Evolutionary conservation across 352 stramenopile species (phyloP), one percentile per base, ranked within the genome.

Genomic region (Globisporangium radiosum): DNA sequence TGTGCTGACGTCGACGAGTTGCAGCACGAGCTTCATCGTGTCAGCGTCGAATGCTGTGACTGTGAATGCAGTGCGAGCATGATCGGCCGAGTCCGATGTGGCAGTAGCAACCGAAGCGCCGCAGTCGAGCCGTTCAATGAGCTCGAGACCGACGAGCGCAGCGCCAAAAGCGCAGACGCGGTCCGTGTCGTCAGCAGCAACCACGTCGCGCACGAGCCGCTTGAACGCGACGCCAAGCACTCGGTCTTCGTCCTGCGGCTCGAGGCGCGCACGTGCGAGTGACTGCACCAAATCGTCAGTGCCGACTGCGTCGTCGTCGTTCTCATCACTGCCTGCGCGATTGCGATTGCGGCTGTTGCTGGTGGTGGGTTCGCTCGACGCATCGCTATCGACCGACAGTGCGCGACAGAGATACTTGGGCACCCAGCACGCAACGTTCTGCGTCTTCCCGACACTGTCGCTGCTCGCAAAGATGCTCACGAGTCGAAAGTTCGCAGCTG

Each of bases 401-500:
- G 74, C 80, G 42, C 83, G 74, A 65, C 81, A 91, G 0, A 91
- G 63, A 56, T 93, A 80, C 42, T 88, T 88, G 0, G 83, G 84
- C 5, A 85, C 77, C 85, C 85, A 95, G 37, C 73, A 85, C 2
- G 81, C 86, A 4, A 91, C 63, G 49, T 86, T 82, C 19, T 77
- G 74, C 1, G 65, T 66, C 40, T 66, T 71, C 7, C 70, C 70
- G 9, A 65, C 44, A 7, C 64, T 48, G 9, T 59, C 53, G n/a
- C 53, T 66, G 5, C 59, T 57, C 11, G 72, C 58, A 50, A 87
- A 90, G 25, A 94, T 69, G 14, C 71, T 80, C 15, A 92, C 81
- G 7, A 95, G 65, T 6, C 75, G 76, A 25, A 87, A 86, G 50
- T 71, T 70, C 0, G 53, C 52, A 10, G 62, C 63, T 38, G 76